phyloP scores from a whole-genome alignment of 2,329 filamentous ascomycete species.

The Neonectria punicea region DNA sequence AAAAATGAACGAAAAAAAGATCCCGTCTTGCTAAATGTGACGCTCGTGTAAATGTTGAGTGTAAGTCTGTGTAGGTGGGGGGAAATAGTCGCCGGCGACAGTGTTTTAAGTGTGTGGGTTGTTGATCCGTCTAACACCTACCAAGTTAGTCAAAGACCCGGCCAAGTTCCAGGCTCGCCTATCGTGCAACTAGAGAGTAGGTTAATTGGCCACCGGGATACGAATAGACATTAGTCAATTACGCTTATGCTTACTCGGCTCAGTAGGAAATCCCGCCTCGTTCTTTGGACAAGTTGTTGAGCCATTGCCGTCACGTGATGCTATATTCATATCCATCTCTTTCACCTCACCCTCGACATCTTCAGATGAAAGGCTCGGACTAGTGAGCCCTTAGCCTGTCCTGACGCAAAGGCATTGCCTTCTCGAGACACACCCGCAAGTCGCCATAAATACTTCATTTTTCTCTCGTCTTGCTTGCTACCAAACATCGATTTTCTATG shows the following conservation, averaged over 20 bases:
- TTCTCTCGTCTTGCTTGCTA: constrained; percentile 10
- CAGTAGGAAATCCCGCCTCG: background rate
- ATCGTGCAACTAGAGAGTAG: background rate
- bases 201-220: background rate
- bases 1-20: background rate
- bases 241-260: background rate
- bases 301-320: constrained; percentile 3
- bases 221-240: background rate
- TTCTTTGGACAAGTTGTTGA: background rate
- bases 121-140: constrained; percentile 2
- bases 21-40: background rate
- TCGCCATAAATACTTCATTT: constrained; percentile 7
- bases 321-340: background rate
- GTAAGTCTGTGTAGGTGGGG: background rate
- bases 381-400: background rate
- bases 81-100: background rate
- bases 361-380: background rate
- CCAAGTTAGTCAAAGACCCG: constrained; percentile 8
- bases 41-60: background rate
- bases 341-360: background rate
- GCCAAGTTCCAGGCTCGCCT: background rate
- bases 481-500: constrained; percentile 22
- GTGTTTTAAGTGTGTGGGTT: background rate
- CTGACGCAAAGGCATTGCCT: too few relatives aligned
- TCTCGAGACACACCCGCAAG: background rate